Evolutionary conservation across 2,329 filamentous ascomycete species (phyloP).

Genomic region (Chrysoporthe austroafricana): DNA sequence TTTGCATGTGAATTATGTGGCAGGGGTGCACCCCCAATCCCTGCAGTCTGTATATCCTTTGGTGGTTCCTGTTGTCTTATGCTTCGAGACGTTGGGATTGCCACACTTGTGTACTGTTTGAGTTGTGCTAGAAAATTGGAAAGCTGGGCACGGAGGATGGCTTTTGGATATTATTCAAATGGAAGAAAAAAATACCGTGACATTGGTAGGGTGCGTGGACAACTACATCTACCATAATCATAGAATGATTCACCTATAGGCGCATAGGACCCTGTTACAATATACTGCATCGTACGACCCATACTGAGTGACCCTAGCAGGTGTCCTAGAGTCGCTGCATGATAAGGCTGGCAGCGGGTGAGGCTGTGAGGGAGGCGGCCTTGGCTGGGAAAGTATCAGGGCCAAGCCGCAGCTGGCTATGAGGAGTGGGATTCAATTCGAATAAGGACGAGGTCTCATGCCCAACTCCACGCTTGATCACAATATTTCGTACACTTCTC

Average conservation of each 20-base stretch:
- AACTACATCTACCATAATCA: too few relatives aligned
- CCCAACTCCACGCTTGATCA: background rate
- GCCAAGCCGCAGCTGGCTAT: background rate
- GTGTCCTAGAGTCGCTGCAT: background rate
- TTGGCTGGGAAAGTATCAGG: background rate
- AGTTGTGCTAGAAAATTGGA: too few relatives aligned
- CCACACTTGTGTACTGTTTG: too few relatives aligned
- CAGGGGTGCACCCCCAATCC: conserved; percentile 9
- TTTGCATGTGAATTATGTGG: conserved; percentile 10
- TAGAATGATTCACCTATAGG: too few relatives aligned
- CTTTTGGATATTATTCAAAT: background rate
- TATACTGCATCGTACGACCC: background rate
- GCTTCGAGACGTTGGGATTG: background rate
- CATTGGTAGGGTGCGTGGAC: too few relatives aligned
- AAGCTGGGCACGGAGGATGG: background rate
- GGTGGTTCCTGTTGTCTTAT: background rate
- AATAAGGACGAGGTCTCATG: background rate
- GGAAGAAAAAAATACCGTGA: background rate
- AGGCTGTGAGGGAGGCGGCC: background rate
- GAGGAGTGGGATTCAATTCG: background rate
- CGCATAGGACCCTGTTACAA: too few relatives aligned
- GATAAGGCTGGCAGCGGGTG: too few relatives aligned
- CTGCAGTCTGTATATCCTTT: conserved; percentile 7
- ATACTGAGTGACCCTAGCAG: background rate
- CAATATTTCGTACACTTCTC: background rate